Evolutionary conservation across 495 filamentous ascomycete species (phyloP).

Genomic region (Aspergillus leporis): DNA sequence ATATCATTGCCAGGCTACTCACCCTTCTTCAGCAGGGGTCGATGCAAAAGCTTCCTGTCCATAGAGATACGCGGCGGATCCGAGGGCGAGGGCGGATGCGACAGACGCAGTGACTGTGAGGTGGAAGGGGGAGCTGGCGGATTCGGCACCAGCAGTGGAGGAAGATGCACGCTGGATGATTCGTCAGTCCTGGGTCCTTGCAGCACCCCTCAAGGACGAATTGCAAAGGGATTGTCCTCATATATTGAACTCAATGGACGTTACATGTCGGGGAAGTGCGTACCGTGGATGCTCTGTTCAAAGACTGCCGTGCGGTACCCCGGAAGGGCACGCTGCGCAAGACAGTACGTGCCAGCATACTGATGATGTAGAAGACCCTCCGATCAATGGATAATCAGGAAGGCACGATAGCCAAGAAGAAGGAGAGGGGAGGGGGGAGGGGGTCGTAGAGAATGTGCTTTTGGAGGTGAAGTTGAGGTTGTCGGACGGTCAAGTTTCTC

Average conservation of each 20-base stretch:
- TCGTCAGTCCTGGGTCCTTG: slow-evolving; percentile 27
- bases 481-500: slow-evolving; percentile 47
- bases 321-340: slow-evolving; percentile 78
- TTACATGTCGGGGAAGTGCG: slow-evolving; percentile 28
- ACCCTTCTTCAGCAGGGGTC: slow-evolving; percentile 98
- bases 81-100: slow-evolving; percentile 80
- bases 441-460: slow-evolving; percentile 36
- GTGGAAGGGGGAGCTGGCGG: slow-evolving; percentile 52
- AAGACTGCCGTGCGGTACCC: slow-evolving; percentile 59
- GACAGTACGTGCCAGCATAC: slow-evolving; percentile 84
- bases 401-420: slow-evolving; percentile 34
- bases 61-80: slow-evolving; percentile 88
- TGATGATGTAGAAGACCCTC: slow-evolving; percentile 46
- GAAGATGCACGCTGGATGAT: slow-evolving; percentile 45
- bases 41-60: slow-evolving; percentile 82
- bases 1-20: slow-evolving; percentile 42
- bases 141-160: slow-evolving; percentile 48
- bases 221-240: slow-evolving; percentile 33
- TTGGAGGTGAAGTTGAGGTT: slow-evolving; percentile 39
- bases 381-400: slow-evolving; percentile 35
- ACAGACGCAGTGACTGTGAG: slow-evolving; percentile 80
- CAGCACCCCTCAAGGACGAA: slow-evolving; percentile 1
- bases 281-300: slow-evolving; percentile 54
- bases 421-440: slow-evolving; percentile 33
- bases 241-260: slow-evolving; percentile 33